These are phyloP conservation scores for Dioscorea zingiberensis DNA, from an alignment of 106 monocot genomes.

Conservation along the genomic window DNA sequence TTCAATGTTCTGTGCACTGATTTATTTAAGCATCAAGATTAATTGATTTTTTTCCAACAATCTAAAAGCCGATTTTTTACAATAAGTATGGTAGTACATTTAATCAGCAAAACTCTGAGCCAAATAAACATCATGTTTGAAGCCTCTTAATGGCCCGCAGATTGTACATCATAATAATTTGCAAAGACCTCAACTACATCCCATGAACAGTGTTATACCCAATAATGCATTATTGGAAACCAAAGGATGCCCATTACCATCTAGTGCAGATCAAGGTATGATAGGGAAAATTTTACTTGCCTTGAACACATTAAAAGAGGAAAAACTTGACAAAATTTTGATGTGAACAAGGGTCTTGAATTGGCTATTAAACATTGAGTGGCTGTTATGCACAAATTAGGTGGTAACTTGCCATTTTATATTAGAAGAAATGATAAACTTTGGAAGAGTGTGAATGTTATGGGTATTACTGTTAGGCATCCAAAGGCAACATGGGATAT, in stretches of 20 bases:
- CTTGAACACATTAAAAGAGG: constrained; percentile 37
- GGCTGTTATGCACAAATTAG: constrained; percentile 44
- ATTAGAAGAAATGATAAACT: constrained; percentile 35
- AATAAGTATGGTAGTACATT: too few relatives aligned
- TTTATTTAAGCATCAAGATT: too few relatives aligned
- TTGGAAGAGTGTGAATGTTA: constrained; percentile 67
- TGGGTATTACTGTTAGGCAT: constrained; percentile 44
- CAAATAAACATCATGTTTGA: too few relatives aligned
- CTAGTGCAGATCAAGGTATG: constrained; percentile 7
- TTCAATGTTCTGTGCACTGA: too few relatives aligned
- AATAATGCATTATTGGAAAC: constrained; percentile 9
- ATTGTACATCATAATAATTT: constrained; percentile 20
- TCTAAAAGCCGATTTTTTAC: too few relatives aligned
- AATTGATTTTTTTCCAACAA: too few relatives aligned
- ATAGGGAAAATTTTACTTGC: constrained; percentile 45
- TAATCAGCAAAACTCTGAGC: too few relatives aligned
- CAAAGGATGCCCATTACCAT: constrained; percentile 11
- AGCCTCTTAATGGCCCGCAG: constrained; percentile 1
- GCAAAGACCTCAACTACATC: constrained; percentile 4
- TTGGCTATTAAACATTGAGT: constrained; percentile 28
- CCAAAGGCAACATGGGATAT: constrained; percentile 31
- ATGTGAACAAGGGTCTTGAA: constrained; percentile 42
- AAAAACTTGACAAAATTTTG: constrained; percentile 40
- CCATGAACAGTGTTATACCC: neutral
- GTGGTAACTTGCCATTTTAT: constrained; percentile 33